These are phyloP conservation scores for Epichloe scottii DNA, from an alignment of 2,329 filamentous ascomycete genomes.

Conservation along the genomic window DNA sequence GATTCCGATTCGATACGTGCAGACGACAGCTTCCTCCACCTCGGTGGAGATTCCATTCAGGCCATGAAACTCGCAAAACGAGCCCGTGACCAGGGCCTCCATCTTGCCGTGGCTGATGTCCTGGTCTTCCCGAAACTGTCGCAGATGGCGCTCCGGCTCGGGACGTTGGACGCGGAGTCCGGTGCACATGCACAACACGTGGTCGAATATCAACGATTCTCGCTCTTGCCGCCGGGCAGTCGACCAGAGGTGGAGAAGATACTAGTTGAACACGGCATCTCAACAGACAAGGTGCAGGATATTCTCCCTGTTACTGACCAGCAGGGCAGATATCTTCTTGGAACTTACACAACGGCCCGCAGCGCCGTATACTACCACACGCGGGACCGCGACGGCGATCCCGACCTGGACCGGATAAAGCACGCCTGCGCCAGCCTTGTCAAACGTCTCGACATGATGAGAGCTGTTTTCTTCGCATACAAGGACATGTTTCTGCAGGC, in stretches of 20 bases:
- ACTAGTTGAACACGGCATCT: background rate
- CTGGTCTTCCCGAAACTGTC: background rate
- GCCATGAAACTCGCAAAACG: conserved; percentile 4
- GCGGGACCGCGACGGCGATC: background rate
- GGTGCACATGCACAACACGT: background rate
- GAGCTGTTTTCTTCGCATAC: conserved; percentile 1
- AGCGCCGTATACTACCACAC: conserved; percentile 3
- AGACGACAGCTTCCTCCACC: conserved; percentile 7
- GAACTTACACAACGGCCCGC: conserved; percentile 1
- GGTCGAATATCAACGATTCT: background rate
- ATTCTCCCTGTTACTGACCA: conserved; percentile 1
- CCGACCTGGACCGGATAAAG: background rate
- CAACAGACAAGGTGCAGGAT: background rate
- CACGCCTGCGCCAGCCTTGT: background rate
- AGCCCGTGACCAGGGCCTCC: background rate
- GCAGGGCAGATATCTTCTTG: conserved; percentile 2
- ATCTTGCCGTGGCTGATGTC: conserved; percentile 1
- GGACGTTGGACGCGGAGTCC: background rate
- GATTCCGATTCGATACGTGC: background rate
- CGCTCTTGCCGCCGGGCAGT: conserved; percentile 1
- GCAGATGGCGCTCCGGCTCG: background rate
- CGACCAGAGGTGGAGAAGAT: background rate
- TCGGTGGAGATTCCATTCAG: conserved; percentile 8
- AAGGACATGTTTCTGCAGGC: conserved; percentile 2
- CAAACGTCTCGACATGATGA: conserved; percentile 2